Percentiles rank a stretch among this genome's conserved stretches.
Evolutionary conservation across 352 stramenopile genomes (phyloP).

Genomic region (Phytophthora citrophthora): DNA sequence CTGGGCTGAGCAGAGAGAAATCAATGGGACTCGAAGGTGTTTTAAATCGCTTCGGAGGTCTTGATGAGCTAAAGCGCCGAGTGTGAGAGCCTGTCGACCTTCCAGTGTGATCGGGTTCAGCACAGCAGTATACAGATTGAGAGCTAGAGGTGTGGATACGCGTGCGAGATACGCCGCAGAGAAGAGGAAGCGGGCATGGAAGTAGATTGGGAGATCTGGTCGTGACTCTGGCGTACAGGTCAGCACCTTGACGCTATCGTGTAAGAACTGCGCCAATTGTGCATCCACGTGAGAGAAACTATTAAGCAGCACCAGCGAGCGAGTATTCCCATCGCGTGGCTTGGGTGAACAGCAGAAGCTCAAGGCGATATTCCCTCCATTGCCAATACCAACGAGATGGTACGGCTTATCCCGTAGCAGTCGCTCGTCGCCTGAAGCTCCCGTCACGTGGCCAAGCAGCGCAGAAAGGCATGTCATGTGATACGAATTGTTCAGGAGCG

Average conservation of each 20-base stretch:
- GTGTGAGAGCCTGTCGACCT: slow-evolving; percentile 90
- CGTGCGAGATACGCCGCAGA: slow-evolving; percentile 90
- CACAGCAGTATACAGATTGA: slow-evolving; percentile 96
- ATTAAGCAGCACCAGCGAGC: slow-evolving; percentile 91
- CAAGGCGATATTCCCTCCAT: slow-evolving; percentile 90
- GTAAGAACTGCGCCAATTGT: slow-evolving; percentile 92
- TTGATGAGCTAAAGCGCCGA: slow-evolving; percentile 84
- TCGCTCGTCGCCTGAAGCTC: slow-evolving; percentile 20
- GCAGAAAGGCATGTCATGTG: slow-evolving; percentile 87
- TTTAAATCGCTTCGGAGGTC: slow-evolving; percentile 69
- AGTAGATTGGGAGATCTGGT: slow-evolving; percentile 95
- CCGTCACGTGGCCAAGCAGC: slow-evolving; percentile 62
- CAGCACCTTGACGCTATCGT: slow-evolving; percentile 96
- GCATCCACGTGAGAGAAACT: slow-evolving; percentile 90
- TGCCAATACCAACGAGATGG: slow-evolving; percentile 93
- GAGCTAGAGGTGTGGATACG: slow-evolving; percentile 93
- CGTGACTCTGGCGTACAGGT: slow-evolving; percentile 87
- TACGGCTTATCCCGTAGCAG: slow-evolving; percentile 87
- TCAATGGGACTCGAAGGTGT: slow-evolving; percentile 75
- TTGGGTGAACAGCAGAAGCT: slow-evolving; percentile 72
- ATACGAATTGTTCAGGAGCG: slow-evolving; percentile 94
- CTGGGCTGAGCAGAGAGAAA: slow-evolving; percentile 90
- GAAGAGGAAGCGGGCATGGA: slow-evolving; percentile 95
- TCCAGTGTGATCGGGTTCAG: slow-evolving; percentile 94
- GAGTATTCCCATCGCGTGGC: slow-evolving; percentile 60